Evolutionary conservation across 2,329 filamentous ascomycete genomes (phyloP).

Genomic region (Macroventuria anomochaeta): DNA sequence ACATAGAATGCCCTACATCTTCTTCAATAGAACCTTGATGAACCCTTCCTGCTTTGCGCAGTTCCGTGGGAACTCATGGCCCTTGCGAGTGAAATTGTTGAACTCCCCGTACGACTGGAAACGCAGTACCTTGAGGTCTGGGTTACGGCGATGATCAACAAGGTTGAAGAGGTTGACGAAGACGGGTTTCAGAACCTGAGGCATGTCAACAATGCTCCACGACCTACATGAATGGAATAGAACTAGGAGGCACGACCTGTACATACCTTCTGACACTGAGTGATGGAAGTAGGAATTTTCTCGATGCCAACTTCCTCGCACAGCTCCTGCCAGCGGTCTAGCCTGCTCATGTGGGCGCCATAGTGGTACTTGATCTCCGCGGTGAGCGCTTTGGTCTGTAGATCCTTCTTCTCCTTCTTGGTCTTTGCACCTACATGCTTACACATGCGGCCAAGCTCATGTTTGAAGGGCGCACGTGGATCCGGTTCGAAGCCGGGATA

Average conservation of each 20-base stretch:
- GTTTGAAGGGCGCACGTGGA: constrained; percentile 24
- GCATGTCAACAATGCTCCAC: constrained; percentile 4
- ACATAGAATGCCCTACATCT: neutral
- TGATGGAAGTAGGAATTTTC: constrained; percentile 27
- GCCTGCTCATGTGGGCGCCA: constrained; percentile 17
- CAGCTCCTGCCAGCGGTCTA: constrained; percentile 35
- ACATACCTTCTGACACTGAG: constrained; percentile 29
- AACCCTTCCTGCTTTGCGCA: constrained; percentile 35
- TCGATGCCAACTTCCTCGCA: constrained; percentile 34
- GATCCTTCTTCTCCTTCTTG: constrained; percentile 2
- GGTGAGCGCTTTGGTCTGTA: constrained; percentile 21
- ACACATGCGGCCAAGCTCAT: constrained; percentile 29
- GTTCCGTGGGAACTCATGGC: constrained; percentile 25
- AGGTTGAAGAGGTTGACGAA: constrained; percentile 36
- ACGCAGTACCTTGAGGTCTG: constrained; percentile 13
- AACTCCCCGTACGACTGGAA: constrained; percentile 27
- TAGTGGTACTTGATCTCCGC: constrained; percentile 32
- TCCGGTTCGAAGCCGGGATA: constrained; percentile 25
- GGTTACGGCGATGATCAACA: constrained; percentile 34
- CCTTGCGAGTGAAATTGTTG: constrained; percentile 19
- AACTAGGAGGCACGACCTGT: neutral
- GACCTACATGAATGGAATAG: neutral
- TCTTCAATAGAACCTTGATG: constrained; percentile 26
- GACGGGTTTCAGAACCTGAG: constrained; percentile 27
- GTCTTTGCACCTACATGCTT: constrained; percentile 4